Percentiles rank a stretch among this genome's conserved stretches.
These are phyloP conservation scores for Fusarium fujikuroi DNA, from an alignment of 2,329 filamentous ascomycete species.

Conservation along the genomic window DNA sequence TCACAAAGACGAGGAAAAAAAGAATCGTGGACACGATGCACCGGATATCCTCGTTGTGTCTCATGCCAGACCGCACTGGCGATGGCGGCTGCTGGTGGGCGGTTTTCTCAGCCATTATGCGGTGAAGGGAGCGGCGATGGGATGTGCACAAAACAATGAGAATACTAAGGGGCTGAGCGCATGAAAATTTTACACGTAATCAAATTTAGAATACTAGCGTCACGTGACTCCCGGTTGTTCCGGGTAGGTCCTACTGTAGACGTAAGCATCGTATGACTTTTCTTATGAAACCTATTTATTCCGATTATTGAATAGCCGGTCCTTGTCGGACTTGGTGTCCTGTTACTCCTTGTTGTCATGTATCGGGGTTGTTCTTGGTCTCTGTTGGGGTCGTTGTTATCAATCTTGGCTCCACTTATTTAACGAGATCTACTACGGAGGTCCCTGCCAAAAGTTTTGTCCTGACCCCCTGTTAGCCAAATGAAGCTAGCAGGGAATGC, in stretches of 20 bases:
- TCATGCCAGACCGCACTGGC: conserved; percentile 5
- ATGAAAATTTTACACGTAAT: neutral
- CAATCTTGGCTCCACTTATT: neutral
- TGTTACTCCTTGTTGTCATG: neutral
- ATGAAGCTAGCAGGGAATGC: too few relatives aligned
- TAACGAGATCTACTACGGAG: neutral
- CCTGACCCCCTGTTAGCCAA: too few relatives aligned
- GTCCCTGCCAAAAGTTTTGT: too few relatives aligned
- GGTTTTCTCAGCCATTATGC: neutral
- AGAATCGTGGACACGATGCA: conserved; percentile 11
- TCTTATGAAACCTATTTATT: neutral
- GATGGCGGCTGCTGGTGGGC: neutral
- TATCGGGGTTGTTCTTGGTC: neutral
- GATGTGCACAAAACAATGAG: neutral
- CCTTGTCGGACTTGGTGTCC: neutral
- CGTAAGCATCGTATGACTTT: neutral
- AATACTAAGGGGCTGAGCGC: neutral
- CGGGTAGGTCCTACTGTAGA: neutral
- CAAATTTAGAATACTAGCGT: neutral
- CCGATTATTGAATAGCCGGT: too few relatives aligned
- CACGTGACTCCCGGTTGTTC: neutral
- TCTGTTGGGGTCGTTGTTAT: neutral
- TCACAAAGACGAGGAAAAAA: conserved; percentile 18
- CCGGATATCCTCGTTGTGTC: conserved; percentile 15
- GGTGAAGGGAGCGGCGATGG: neutral